Percentiles rank a stretch among this genome's conserved stretches.
Evolutionary conservation across 768 basidiomycete genomes (phyloP).

Genomic region (Tylopilus plumbeoviolaceoides): DNA sequence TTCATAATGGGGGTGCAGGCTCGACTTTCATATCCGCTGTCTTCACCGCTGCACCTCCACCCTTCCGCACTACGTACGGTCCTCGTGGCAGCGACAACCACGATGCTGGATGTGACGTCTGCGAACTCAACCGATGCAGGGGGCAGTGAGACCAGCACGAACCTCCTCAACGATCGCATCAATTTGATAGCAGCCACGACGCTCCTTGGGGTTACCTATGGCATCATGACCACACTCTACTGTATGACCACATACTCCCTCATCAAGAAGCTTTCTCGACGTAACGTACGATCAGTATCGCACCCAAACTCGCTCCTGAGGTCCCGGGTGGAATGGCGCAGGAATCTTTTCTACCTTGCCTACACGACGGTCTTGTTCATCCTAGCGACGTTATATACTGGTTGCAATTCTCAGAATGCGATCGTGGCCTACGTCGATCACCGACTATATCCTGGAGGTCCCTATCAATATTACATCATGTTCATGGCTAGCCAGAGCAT

Average conservation of each 20-base stretch:
- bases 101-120: slow-evolving; percentile 6
- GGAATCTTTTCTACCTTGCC: slow-evolving; percentile 23
- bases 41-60: slow-evolving; percentile 5
- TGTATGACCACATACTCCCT: slow-evolving; percentile 16
- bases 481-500: slow-evolving; percentile 24
- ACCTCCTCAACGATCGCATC: slow-evolving; percentile 22
- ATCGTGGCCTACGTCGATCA: slow-evolving; percentile 30
- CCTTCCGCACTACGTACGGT: slow-evolving; percentile 1
- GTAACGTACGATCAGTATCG: not conserved
- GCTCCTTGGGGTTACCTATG: slow-evolving; percentile 20
- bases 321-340: slow-evolving; percentile 8
- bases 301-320: slow-evolving; percentile 6
- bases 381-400: slow-evolving; percentile 25
- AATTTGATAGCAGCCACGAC: slow-evolving; percentile 25
- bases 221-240: slow-evolving; percentile 20
- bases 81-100: slow-evolving; percentile 6
- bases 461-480: slow-evolving; percentile 19
- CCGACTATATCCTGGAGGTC: slow-evolving; percentile 25
- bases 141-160: not conserved
- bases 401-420: slow-evolving; percentile 27
- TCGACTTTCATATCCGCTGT: slow-evolving; percentile 13
- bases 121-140: slow-evolving; percentile 6
- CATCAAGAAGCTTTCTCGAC: slow-evolving; percentile 18
- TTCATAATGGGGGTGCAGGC: slow-evolving; percentile 13
- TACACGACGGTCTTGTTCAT: slow-evolving; percentile 28